Conservation (phyloP, 805 yeast genomes). For the Candida manassasensis region DNA sequence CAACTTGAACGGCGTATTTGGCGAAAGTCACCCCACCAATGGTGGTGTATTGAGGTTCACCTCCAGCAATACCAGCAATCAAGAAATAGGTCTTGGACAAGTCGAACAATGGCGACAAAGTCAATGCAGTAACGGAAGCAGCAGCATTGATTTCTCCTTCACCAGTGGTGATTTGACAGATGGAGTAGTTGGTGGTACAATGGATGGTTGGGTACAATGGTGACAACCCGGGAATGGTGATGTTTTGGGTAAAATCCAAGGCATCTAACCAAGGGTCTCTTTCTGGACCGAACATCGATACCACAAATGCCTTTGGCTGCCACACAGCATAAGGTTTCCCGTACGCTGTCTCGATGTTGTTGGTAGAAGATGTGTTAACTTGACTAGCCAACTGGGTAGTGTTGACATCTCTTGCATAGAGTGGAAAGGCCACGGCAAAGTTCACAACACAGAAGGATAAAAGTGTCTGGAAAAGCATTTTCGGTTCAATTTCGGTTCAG, state of each 20-base stretch:
- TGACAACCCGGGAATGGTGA: conserved; percentile 63
- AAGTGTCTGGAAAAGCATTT: too few relatives aligned
- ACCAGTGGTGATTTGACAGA: conserved; percentile 64
- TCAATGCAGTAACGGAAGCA: conserved; percentile 49
- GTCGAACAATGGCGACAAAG: conserved; percentile 52
- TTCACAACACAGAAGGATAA: background rate
- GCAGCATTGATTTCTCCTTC: conserved; percentile 71
- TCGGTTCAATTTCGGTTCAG: too few relatives aligned
- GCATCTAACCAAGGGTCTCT: conserved; percentile 48
- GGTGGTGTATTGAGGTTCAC: conserved; percentile 52
- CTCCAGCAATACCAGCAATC: conserved; percentile 65
- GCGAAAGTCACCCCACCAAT: conserved; percentile 59
- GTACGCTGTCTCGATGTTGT: conserved; percentile 18
- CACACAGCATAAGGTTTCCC: conserved; percentile 31
- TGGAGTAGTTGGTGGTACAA: conserved; percentile 44
- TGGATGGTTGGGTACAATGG: conserved; percentile 54
- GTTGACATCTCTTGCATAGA: conserved; percentile 12
- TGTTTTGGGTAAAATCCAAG: conserved; percentile 46
- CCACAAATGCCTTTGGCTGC: conserved; percentile 51
- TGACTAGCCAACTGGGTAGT: conserved; percentile 10
- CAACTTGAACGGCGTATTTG: conserved; percentile 58
- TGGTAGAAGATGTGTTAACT: conserved; percentile 7
- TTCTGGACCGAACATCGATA: conserved; percentile 54
- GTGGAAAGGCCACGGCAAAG: conserved; percentile 2
- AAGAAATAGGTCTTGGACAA: conserved; percentile 56